Conservation (phyloP, 2,329 filamentous ascomycete genomes). For the Seiridium unicorne region DNA sequence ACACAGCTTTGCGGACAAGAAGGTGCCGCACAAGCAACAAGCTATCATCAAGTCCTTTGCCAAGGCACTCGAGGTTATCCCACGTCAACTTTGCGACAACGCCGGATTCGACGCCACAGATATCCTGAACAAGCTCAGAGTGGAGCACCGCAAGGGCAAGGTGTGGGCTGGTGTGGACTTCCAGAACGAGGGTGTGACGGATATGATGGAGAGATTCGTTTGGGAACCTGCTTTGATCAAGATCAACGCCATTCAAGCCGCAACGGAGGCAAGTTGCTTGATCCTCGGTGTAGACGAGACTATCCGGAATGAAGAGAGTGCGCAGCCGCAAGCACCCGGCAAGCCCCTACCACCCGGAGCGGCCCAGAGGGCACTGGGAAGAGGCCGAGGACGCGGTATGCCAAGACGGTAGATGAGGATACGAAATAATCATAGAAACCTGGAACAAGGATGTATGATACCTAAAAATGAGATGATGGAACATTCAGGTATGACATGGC, state of each 20-base stretch:
- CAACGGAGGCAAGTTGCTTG: conserved; percentile 91
- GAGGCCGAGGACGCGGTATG: conserved; percentile 85
- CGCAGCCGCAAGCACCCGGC: conserved; percentile 76
- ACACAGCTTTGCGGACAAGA: conserved; percentile 88
- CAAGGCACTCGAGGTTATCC: conserved; percentile 94
- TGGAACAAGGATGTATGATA: conserved; percentile 9
- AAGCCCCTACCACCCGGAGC: conserved; percentile 75
- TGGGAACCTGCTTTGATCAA: conserved; percentile 98
- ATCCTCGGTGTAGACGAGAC: conserved; percentile 98
- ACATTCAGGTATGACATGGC: conserved; percentile 3
- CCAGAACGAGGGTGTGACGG: conserved; percentile 81
- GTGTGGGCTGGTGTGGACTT: conserved; percentile 98
- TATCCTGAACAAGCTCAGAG: conserved; percentile 92
- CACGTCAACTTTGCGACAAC: conserved; percentile 96
- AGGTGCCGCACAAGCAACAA: conserved; percentile 93
- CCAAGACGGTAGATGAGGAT: conserved; percentile 64
- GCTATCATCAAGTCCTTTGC: conserved; percentile 97
- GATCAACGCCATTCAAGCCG: conserved; percentile 94
- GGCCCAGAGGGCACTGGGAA: conserved; percentile 76
- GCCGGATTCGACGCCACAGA: conserved; percentile 98
- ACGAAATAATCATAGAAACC: background rate
- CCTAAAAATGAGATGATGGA: conserved; percentile 1
- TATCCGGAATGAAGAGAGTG: conserved; percentile 95
- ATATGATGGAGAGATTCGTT: conserved; percentile 94
- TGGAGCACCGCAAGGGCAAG: conserved; percentile 92